A percentile compares a stretch with the other conserved stretches of the same genome.
Evolutionary conservation across 116 monocot genomes (phyloP).

Genomic region (Zostera marina): DNA sequence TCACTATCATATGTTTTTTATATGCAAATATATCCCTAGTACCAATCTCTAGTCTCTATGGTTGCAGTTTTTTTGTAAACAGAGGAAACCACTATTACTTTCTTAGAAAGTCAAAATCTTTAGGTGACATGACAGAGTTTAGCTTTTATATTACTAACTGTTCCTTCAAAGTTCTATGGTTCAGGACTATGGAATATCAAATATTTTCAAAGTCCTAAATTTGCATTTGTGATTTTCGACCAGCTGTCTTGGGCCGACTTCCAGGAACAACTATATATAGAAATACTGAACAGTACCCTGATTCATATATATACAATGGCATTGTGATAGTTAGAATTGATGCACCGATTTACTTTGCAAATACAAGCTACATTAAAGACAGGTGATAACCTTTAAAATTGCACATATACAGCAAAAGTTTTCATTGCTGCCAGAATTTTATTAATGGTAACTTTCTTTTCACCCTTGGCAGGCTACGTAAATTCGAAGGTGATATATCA

Average conservation of each 20-base stretch:
- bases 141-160: too few species aligned
- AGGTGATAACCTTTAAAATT: conserved; percentile 26
- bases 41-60: too few species aligned
- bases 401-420: background rate
- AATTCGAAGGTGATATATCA: conserved; percentile 61
- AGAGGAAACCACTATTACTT: too few species aligned
- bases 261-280: conserved; percentile 98
- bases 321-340: conserved; percentile 88
- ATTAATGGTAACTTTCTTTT: background rate
- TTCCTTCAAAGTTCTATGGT: too few species aligned
- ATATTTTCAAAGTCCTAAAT: background rate
- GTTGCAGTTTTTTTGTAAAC: too few species aligned
- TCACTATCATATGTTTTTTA: too few species aligned
- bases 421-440: background rate
- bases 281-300: conserved; percentile 80
- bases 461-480: conserved; percentile 45
- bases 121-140: too few species aligned
- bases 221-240: conserved; percentile 6
- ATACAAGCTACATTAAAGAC: conserved; percentile 92
- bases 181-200: too few species aligned
- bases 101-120: too few species aligned
- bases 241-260: conserved; percentile 91
- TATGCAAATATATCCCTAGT: too few species aligned
- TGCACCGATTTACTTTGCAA: conserved; percentile 96
- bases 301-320: conserved; percentile 84